Evolutionary conservation across 2,329 filamentous ascomycete species (phyloP).

Genomic region (Sporothrix humicola): DNA sequence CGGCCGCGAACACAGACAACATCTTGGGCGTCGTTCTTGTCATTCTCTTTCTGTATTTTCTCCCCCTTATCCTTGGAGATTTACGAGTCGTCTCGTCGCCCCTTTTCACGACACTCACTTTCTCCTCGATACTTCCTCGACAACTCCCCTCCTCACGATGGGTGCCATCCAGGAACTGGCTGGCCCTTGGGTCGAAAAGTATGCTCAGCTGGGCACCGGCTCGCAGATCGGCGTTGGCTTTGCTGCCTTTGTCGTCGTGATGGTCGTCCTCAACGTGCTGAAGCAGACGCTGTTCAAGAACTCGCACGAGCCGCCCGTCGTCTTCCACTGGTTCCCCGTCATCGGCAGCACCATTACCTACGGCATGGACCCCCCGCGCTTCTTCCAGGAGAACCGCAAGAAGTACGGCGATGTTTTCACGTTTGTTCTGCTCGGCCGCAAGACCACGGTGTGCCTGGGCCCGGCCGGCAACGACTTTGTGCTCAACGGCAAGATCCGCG

Average conservation of each 20-base stretch:
- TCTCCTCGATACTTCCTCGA: neutral
- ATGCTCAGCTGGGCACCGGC: slow-evolving; percentile 54
- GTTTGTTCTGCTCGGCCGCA: slow-evolving; percentile 58
- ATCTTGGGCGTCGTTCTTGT: neutral
- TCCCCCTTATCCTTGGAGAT: neutral
- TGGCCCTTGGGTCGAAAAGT: slow-evolving; percentile 58
- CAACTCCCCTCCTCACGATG: slow-evolving; percentile 49
- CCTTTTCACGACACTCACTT: neutral
- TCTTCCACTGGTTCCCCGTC: slow-evolving; percentile 82
- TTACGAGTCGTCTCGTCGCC: neutral
- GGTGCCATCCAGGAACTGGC: slow-evolving; percentile 60
- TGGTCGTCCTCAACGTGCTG: slow-evolving; percentile 78
- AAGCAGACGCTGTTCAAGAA: slow-evolving; percentile 82
- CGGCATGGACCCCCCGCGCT: slow-evolving; percentile 89
- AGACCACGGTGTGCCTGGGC: slow-evolving; percentile 58
- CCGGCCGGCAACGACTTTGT: slow-evolving; percentile 61
- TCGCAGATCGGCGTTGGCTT: slow-evolving; percentile 56
- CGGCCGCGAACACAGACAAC: slow-evolving; percentile 20
- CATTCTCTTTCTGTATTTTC: slow-evolving; percentile 17
- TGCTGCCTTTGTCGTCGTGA: slow-evolving; percentile 53
- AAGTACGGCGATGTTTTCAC: slow-evolving; percentile 66
- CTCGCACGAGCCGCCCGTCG: slow-evolving; percentile 77
- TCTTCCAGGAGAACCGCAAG: slow-evolving; percentile 74
- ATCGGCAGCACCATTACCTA: slow-evolving; percentile 92
- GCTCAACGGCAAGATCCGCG: slow-evolving; percentile 59